Percentiles rank a stretch among this genome's conserved stretches.
Conservation (phyloP, 306 rosid genomes). For the Alnus rubra region DNA sequence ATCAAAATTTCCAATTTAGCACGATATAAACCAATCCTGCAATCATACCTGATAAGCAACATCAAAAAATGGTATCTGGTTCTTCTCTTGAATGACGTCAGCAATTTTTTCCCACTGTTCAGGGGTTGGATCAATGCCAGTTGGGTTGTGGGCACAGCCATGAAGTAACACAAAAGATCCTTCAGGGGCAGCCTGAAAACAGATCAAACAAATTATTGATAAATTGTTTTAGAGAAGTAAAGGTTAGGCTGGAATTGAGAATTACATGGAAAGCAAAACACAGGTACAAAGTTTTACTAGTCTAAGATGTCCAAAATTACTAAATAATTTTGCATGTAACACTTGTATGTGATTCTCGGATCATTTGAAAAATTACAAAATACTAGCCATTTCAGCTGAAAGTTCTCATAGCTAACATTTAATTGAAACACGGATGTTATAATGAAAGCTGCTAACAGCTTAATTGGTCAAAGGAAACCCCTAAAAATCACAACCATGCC, state of each 20-base stretch:
- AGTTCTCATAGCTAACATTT: neutral
- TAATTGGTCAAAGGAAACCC: neutral
- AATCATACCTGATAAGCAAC: conserved; percentile 90
- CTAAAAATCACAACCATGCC: neutral
- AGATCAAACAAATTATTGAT: conserved; percentile 2
- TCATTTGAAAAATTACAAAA: conserved; percentile 7
- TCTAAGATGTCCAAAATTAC: conserved; percentile 5
- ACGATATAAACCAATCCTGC: neutral
- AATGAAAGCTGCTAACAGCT: neutral
- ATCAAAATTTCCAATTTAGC: conserved; percentile 7
- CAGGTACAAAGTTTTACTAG: neutral
- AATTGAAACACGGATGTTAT: neutral
- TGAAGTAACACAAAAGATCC: conserved; percentile 93
- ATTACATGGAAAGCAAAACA: neutral
- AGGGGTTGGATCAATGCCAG: conserved; percentile 94
- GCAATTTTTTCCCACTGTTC: conserved; percentile 97
- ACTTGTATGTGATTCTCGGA: neutral
- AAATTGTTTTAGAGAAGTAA: neutral
- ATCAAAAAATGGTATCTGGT: conserved; percentile 90
- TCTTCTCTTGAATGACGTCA: conserved; percentile 78
- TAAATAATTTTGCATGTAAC: conserved; percentile 11
- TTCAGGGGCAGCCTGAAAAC: conserved; percentile 80
- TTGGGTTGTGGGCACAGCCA: conserved; percentile 99
- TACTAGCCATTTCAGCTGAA: neutral
- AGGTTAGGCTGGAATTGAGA: neutral